Percentiles rank a stretch among this genome's conserved stretches.
These are phyloP conservation scores for Aspergillus sclerotiicarbonarius DNA, from an alignment of 495 filamentous ascomycete species.

Conservation along the genomic window DNA sequence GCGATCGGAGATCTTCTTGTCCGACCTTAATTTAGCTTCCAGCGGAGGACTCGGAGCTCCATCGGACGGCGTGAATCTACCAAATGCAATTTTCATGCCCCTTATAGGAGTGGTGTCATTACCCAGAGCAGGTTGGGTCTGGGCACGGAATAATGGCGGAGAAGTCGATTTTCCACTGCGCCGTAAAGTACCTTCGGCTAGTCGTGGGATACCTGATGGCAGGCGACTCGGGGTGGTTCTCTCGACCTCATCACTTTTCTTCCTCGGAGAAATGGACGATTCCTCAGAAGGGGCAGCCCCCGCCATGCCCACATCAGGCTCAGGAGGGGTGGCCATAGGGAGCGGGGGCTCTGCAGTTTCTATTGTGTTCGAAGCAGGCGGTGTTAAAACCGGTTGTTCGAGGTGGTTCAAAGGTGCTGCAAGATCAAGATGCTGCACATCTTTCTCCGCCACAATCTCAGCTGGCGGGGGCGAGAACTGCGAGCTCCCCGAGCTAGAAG, in stretches of 20 bases:
- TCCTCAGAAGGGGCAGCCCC: constrained; percentile 1
- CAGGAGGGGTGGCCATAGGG: constrained; percentile 10
- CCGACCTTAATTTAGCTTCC: constrained; percentile 44
- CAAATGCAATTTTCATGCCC: constrained; percentile 25
- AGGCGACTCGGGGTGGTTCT: constrained; percentile 24
- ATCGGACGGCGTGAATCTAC: constrained; percentile 19
- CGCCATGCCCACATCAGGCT: constrained; percentile 8
- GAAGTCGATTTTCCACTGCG: constrained; percentile 47
- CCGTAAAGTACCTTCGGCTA: constrained; percentile 42
- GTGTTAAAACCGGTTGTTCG: constrained; percentile 19
- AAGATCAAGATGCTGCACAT: constrained; percentile 69
- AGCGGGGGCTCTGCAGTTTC: constrained; percentile 11
- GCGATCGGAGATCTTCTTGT: constrained; percentile 71
- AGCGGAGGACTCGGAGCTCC: constrained; percentile 22
- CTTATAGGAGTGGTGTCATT: constrained; percentile 19
- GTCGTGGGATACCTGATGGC: constrained; percentile 53
- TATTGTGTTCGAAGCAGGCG: constrained; percentile 8
- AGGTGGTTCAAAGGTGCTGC: constrained; percentile 52
- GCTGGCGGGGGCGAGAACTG: constrained; percentile 25
- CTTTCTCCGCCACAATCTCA: constrained; percentile 40
- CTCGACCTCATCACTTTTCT: constrained; percentile 10
- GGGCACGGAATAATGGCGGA: constrained; percentile 65
- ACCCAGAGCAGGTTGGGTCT: constrained; percentile 60
- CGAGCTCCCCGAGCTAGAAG: constrained; percentile 17
- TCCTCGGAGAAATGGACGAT: background rate